phyloP scores from a whole-genome alignment of 192 early-diverging fungal species.

The Linnemannia schmuckeri region DNA sequence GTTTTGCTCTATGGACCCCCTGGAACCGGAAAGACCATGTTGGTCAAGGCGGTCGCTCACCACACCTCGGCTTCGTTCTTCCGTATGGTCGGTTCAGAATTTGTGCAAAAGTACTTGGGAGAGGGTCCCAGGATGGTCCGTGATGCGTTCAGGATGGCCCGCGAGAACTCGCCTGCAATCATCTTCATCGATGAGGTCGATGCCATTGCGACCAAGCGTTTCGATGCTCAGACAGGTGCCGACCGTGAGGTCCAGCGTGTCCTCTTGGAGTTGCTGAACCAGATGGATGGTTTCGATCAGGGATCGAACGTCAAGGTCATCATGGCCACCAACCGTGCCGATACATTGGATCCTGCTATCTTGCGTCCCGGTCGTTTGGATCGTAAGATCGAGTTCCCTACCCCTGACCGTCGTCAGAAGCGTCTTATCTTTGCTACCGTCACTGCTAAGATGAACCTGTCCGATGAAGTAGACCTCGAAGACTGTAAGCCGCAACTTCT shows the following conservation, averaged over 20 bases:
- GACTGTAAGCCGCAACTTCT: slow-evolving; percentile 77
- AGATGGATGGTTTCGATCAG: slow-evolving; percentile 99
- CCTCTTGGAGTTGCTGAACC: slow-evolving; percentile 96
- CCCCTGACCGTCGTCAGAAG: slow-evolving; percentile 97
- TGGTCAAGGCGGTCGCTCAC: slow-evolving; percentile 99
- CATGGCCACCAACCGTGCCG: slow-evolving; percentile 99
- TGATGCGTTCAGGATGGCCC: slow-evolving; percentile 95
- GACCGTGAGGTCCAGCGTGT: slow-evolving; percentile 99
- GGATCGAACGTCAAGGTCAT: slow-evolving; percentile 99
- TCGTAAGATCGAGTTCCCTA: slow-evolving; percentile 99
- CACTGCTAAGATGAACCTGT: slow-evolving; percentile 96
- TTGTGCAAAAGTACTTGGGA: slow-evolving; percentile 99
- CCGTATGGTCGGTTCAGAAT: slow-evolving; percentile 97
- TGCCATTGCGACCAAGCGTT: slow-evolving; percentile 98
- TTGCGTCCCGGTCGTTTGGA: slow-evolving; percentile 97
- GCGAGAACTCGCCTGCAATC: slow-evolving; percentile 97
- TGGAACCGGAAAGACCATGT: slow-evolving; percentile 98
- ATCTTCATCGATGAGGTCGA: slow-evolving; percentile 99
- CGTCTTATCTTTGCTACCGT: slow-evolving; percentile 97
- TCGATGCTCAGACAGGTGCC: slow-evolving; percentile 97
- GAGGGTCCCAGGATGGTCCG: slow-evolving; percentile 98
- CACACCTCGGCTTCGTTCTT: slow-evolving; percentile 98
- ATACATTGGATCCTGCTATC: slow-evolving; percentile 97
- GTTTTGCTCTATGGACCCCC: slow-evolving; percentile 99
- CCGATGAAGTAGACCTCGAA: slow-evolving; percentile 98